phyloP scores from a whole-genome alignment of 768 basidiomycete species.

The Lentinula boryana region DNA sequence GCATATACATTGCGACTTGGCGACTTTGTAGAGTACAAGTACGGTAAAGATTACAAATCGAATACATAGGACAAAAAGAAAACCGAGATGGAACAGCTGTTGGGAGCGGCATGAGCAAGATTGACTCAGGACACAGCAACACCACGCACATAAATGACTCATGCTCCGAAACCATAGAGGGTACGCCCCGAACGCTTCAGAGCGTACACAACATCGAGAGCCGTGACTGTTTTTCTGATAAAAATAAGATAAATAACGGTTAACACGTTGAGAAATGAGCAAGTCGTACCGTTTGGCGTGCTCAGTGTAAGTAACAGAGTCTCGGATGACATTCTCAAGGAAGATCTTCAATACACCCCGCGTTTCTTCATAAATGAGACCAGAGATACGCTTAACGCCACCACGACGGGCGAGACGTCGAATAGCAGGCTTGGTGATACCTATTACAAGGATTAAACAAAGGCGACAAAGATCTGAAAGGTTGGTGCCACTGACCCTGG shows the following conservation, averaged over 20 bases:
- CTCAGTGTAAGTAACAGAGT: conserved; percentile 74
- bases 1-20: not conserved
- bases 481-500: conserved; percentile 28
- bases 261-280: not conserved
- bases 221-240: conserved; percentile 52
- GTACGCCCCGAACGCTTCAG: conserved; percentile 49
- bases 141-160: conserved; percentile 4
- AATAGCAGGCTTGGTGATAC: conserved; percentile 43
- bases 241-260: not conserved
- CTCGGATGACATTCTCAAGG: conserved; percentile 50
- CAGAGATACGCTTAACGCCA: conserved; percentile 41
- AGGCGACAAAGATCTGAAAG: not conserved
- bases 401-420: conserved; percentile 55
- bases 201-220: conserved; percentile 55
- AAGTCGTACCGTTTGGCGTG: conserved; percentile 53
- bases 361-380: conserved; percentile 53
- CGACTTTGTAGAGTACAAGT: not conserved
- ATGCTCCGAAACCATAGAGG: conserved; percentile 59
- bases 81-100: not conserved
- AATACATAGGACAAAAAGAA: not conserved
- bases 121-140: not conserved
- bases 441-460: not conserved
- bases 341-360: conserved; percentile 49
- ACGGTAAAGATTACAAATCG: too few species aligned
- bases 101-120: not conserved